phyloP scores from a whole-genome alignment of 2,329 filamentous ascomycete genomes.

The Hortaea werneckii region DNA sequence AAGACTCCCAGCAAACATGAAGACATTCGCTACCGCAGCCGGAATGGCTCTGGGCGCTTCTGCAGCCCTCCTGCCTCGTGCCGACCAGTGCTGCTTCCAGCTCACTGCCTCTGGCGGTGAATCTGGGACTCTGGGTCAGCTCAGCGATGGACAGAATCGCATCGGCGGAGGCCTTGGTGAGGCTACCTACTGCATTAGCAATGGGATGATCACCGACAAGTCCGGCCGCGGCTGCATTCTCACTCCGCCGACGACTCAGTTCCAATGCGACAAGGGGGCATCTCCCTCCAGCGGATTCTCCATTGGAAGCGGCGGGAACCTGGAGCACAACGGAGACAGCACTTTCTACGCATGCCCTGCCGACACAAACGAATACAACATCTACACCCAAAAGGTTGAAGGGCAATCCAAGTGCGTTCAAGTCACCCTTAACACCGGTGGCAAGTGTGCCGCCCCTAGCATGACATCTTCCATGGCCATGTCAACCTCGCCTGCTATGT shows the following conservation, averaged over 20 bases:
- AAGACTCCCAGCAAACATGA: not conserved
- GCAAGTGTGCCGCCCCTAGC: constrained; percentile 8
- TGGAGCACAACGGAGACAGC: constrained; percentile 35
- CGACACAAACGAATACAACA: constrained; percentile 5
- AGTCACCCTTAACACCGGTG: constrained; percentile 12
- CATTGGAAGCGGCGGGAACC: constrained; percentile 26
- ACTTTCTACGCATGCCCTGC: constrained; percentile 49
- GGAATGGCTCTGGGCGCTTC: constrained; percentile 1
- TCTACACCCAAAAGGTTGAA: constrained; percentile 12
- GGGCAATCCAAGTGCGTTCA: constrained; percentile 11
- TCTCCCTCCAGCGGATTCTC: constrained; percentile 45
- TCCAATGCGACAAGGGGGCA: constrained; percentile 51
- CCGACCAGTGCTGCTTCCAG: constrained; percentile 1
- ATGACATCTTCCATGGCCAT: not conserved
- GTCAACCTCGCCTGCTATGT: not conserved
- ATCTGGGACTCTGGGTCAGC: not conserved
- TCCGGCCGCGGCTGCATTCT: constrained; percentile 52
- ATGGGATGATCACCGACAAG: constrained; percentile 43
- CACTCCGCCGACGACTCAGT: constrained; percentile 48
- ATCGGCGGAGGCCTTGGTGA: constrained; percentile 31
- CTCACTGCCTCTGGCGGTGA: constrained; percentile 1
- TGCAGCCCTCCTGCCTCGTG: not conserved
- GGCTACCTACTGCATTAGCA: constrained; percentile 45
- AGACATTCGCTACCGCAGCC: not conserved
- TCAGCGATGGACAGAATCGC: constrained; percentile 41